Evolutionary conservation across 345 rosid species (phyloP), one percentile per base, ranked within the genome.

Genomic region (Eucalyptus shirleyi): DNA sequence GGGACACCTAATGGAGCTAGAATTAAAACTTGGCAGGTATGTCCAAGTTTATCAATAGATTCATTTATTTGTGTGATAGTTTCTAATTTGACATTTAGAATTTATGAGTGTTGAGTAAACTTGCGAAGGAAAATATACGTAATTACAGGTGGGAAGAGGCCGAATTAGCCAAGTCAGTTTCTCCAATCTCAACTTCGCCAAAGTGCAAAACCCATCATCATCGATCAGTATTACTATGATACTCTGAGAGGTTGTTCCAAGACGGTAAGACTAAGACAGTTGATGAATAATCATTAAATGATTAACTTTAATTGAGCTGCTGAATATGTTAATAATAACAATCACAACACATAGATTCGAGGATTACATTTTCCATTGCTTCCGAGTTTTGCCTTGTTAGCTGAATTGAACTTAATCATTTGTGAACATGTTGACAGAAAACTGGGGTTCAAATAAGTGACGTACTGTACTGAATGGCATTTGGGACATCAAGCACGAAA

Each of bases 1-100:
- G 56, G 51, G 49, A 88, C 92, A 32, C 91, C 91, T 45, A 94
- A 92, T 37, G 94, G 95, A n/a, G 92, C 47, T 5, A 89, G 92
- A 42, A 93, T 94, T 82, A 94, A 93, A 90, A 93, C 94, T 17
- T 91, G 90, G 94, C 92, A 91, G 89, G 92, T 91, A 89, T 44
- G 47, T 44, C 14, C 17, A 2, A 30, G 55, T 53, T 19, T 15
- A 37, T n/a, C 28, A 18, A 28, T 37, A 42, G 60, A 60, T 5
- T 53, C 23, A 47, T 37, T 87, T 87, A 45, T 87, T 34, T 18
- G 24, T 6, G 62, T 44, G 21, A 24, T 28, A 37, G 67, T n/a
- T 40, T 77, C 30, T 49, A 59, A 69, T 32, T 56, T 50, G 77
- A n/a, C 6, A 67, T n/a, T 34, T 1, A 34, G 44, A 69, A 69